A percentile compares a stretch with the other conserved stretches of the same genome.
Conservation (phyloP, 192 early-diverging fungal species). For the Phycomyces nitens region DNA sequence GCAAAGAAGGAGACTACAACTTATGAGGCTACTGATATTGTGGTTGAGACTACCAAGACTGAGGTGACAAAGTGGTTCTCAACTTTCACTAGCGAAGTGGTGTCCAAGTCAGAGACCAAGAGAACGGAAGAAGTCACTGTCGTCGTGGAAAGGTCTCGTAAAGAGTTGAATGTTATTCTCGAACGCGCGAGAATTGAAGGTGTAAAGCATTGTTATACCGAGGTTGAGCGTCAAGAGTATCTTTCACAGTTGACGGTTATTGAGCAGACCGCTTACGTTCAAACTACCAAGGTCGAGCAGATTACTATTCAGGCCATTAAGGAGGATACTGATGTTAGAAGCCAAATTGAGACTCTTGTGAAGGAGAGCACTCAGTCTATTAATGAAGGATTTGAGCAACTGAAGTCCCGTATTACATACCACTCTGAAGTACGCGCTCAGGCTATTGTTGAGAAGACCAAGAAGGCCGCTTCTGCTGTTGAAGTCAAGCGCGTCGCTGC, state of each 20-base stretch:
- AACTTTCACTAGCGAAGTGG: background rate
- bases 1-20: background rate
- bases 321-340: slow-evolving; percentile 4
- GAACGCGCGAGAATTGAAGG: slow-evolving; percentile 8
- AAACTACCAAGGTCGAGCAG: slow-evolving; percentile 10
- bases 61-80: background rate
- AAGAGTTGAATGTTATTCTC: slow-evolving; percentile 10
- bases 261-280: background rate
- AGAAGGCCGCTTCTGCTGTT: slow-evolving; percentile 6
- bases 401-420: background rate
- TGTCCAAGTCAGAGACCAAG: background rate
- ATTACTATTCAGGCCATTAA: slow-evolving; percentile 7
- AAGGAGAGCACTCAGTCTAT: background rate
- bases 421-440: background rate
- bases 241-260: slow-evolving; percentile 1
- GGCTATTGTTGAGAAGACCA: slow-evolving; percentile 4
- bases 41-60: background rate
- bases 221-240: slow-evolving; percentile 1
- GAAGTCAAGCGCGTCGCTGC: slow-evolving; percentile 11
- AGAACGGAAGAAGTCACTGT: background rate
- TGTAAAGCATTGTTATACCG: background rate
- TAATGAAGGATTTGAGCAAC: slow-evolving; percentile 6
- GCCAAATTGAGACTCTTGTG: background rate
- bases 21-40: background rate
- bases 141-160: slow-evolving; percentile 5